These are phyloP conservation scores for Quercus berberidifolia DNA, from an alignment of 306 rosid species.

Conservation along the genomic window DNA sequence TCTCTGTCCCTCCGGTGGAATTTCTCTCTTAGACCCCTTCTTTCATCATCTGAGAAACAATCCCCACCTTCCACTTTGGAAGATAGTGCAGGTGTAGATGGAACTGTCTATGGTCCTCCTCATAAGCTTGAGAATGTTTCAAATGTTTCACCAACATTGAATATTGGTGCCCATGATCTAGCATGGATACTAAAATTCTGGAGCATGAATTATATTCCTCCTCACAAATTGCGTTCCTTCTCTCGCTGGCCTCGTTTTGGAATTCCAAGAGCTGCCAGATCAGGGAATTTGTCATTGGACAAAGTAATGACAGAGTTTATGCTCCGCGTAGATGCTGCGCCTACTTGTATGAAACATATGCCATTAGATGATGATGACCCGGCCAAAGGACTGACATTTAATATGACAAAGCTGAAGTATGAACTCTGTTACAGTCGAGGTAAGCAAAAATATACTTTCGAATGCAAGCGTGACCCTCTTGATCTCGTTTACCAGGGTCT, in stretches of 20 bases:
- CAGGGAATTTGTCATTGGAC: slow-evolving; percentile 93
- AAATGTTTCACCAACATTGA: slow-evolving; percentile 62
- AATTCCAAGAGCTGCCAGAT: slow-evolving; percentile 69
- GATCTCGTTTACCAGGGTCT: slow-evolving; percentile 96
- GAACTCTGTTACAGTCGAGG: slow-evolving; percentile 89
- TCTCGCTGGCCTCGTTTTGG: slow-evolving; percentile 99
- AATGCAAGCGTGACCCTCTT: slow-evolving; percentile 81
- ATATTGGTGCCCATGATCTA: slow-evolving; percentile 96
- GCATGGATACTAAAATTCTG: slow-evolving; percentile 88
- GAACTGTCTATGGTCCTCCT: slow-evolving; percentile 52
- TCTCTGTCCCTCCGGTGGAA: slow-evolving; percentile 91
- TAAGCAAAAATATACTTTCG: slow-evolving; percentile 86
- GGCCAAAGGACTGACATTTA: slow-evolving; percentile 88
- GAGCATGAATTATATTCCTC: slow-evolving; percentile 80
- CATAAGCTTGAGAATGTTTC: slow-evolving; percentile 41
- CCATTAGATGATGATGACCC: slow-evolving; percentile 97
- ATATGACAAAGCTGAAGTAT: slow-evolving; percentile 70
- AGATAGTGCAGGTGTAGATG: slow-evolving; percentile 46
- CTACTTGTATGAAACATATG: slow-evolving; percentile 74
- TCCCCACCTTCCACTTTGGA: slow-evolving; percentile 27
- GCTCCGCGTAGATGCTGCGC: slow-evolving; percentile 84
- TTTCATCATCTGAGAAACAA: slow-evolving; percentile 44
- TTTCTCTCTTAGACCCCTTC: slow-evolving; percentile 72
- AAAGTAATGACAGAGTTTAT: slow-evolving; percentile 98
- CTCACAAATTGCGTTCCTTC: slow-evolving; percentile 90